A percentile compares a stretch with the other conserved stretches of the same genome.
These are phyloP conservation scores for Hypoxylon rubiginosum DNA, from an alignment of 2,329 filamentous ascomycete genomes.

Conservation along the genomic window DNA sequence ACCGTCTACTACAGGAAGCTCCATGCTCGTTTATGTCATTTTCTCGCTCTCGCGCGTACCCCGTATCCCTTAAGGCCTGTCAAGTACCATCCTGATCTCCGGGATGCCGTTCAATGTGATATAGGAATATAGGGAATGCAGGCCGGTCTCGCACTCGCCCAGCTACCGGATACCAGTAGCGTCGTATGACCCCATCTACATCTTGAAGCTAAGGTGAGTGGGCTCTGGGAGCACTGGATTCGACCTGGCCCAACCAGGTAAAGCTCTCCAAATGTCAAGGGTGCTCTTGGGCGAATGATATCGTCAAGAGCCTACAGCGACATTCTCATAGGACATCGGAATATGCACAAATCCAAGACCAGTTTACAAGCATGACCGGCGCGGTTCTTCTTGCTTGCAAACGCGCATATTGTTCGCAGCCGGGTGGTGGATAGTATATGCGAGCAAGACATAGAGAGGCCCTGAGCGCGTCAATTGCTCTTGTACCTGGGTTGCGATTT, in stretches of 20 bases:
- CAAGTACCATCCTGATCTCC: conserved; percentile 2
- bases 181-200: conserved; percentile 42
- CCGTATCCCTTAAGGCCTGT: conserved; percentile 13
- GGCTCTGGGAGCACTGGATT: conserved; percentile 42
- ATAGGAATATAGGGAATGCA: conserved; percentile 1
- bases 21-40: conserved; percentile 17
- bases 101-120: background rate
- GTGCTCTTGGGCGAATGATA: conserved; percentile 54
- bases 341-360: conserved; percentile 58
- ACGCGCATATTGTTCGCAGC: conserved; percentile 43
- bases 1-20: conserved; percentile 21
- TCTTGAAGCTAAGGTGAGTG: conserved; percentile 31
- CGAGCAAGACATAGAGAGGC: conserved; percentile 25
- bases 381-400: conserved; percentile 55
- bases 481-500: too few species aligned
- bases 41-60: conserved; percentile 19
- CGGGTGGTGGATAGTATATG: conserved; percentile 27
- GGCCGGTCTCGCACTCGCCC: conserved; percentile 26
- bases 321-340: conserved; percentile 57
- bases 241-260: conserved; percentile 47
- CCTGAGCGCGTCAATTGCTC: conserved; percentile 2
- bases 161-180: conserved; percentile 34
- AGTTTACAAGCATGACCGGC: conserved; percentile 59
- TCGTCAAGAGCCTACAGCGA: conserved; percentile 49
- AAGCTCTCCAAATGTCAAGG: conserved; percentile 44